Conservation (phyloP, 345 rosid species). For the Ailanthus altissimus region DNA sequence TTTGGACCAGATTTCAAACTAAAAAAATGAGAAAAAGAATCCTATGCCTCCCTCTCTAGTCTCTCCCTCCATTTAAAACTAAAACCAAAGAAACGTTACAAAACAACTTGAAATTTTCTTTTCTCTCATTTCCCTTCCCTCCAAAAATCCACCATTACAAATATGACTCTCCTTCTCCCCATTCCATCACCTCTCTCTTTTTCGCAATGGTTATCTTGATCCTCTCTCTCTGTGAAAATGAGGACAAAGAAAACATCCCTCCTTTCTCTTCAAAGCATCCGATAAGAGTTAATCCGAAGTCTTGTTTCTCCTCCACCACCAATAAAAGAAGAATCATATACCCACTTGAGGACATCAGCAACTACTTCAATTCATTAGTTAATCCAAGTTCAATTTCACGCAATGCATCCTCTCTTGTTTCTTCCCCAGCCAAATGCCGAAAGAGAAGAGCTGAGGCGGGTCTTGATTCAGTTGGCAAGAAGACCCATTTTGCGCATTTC, state of each 20-base stretch:
- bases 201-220: slow-evolving; percentile 28
- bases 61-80: not conserved
- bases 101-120: not conserved
- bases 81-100: not conserved
- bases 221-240: slow-evolving; percentile 16
- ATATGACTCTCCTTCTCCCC: slow-evolving; percentile 13
- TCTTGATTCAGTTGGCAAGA: slow-evolving; percentile 12
- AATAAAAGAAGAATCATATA: slow-evolving; percentile 21
- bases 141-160: slow-evolving; percentile 10
- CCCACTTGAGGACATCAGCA: slow-evolving; percentile 44
- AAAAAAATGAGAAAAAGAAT: not conserved
- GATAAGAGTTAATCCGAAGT: not conserved
- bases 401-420: not conserved
- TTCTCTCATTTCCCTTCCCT: slow-evolving; percentile 27
- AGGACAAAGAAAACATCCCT: slow-evolving; percentile 40
- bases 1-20: not conserved
- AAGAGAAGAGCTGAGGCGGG: slow-evolving; percentile 24
- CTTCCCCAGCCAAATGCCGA: slow-evolving; percentile 6
- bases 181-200: not conserved
- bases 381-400: not conserved
- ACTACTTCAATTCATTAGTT: slow-evolving; percentile 19
- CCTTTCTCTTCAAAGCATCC: slow-evolving; percentile 27
- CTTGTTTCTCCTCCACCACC: slow-evolving; percentile 2
- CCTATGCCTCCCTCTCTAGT: too few species aligned
- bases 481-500: slow-evolving; percentile 22